Percentiles rank a stretch among this genome's conserved stretches.
Evolutionary conservation across 2,329 filamentous ascomycete species (phyloP).

Genomic region (Neonectria faginata): DNA sequence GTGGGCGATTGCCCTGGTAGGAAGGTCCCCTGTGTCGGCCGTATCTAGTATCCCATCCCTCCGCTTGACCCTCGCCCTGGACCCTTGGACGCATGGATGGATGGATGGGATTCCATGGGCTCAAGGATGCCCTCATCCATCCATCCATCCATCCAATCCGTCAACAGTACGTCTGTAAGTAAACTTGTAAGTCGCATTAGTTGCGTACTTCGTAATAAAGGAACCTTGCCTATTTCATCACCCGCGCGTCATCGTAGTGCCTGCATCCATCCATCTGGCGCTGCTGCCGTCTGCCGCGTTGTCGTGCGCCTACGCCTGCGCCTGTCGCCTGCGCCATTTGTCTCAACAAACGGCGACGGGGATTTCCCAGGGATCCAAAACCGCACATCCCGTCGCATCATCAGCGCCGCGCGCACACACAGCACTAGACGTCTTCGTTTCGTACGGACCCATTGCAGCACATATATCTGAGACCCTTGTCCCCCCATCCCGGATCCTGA

Average conservation of each 20-base stretch:
- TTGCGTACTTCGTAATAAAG: neutral
- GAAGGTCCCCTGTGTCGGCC: conserved; percentile 30
- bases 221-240: neutral
- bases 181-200: neutral
- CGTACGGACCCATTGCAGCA: neutral
- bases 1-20: conserved; percentile 37
- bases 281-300: conserved; percentile 12
- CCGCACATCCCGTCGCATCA: neutral
- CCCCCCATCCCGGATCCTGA: neutral
- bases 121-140: conserved; percentile 14
- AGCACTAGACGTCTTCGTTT: neutral
- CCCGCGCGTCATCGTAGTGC: conserved; percentile 15
- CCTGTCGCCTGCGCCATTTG: conserved; percentile 25
- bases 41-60: neutral
- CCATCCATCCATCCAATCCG: neutral
- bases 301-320: too few species aligned
- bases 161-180: neutral
- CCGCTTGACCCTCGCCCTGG: conserved; percentile 3
- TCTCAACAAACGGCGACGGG: conserved; percentile 15
- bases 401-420: too few species aligned
- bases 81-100: conserved; percentile 13
- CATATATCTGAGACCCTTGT: conserved; percentile 30
- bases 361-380: neutral
- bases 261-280: conserved; percentile 1
- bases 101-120: conserved; percentile 22